Evolutionary conservation across 2,329 filamentous ascomycete genomes (phyloP), one percentile per base, ranked within the genome.

Genomic region (Fusarium neocosmosporiellum): DNA sequence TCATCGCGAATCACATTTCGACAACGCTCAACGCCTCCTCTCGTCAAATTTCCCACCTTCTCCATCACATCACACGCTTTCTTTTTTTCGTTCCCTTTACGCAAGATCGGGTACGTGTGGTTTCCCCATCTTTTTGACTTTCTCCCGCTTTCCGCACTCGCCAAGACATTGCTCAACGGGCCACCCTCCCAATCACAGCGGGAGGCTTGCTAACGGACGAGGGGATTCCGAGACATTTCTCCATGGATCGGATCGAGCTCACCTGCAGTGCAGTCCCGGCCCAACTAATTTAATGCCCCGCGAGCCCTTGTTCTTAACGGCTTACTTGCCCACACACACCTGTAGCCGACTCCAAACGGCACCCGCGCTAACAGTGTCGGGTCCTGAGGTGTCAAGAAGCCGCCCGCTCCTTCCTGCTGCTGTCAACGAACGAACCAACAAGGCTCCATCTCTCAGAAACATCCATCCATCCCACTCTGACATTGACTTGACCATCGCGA

Each of bases 381-480:
- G 34, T 58, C 54, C 54, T 58, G 54, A 58, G 54, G 54, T 39
- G 16, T 58, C 54, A 41, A 58, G 20, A 55, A 20, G 20, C 53
- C 54, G 24, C 33, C 33, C 31, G 33, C 54, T 29, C 18, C 29
- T 31, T 18, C 24, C 20, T 36, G 22, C 20, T 36, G 22, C 39
- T 29, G 48, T 33, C 24, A 31, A 18, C 18, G 7, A 22, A 54
- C 53, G 53, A 57, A 57, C 31, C 53, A 37, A 57, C 53, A 36
- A 33, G 31, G 34, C 53, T 24, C 33, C 53, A 37, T 34, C 33
- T 57, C 33, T 37, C 11, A 10, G 53, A 16, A 46, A 46, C 43
- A 46, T 27, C 41, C 29, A 67, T 65, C 59, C 46, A 73, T 73
- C 71, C 48, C 59, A 71, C 67, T 54, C 50, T 34, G 63, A 71